phyloP scores from a whole-genome alignment of 2,329 filamentous ascomycete species.

The Zopfia rhizophila region DNA sequence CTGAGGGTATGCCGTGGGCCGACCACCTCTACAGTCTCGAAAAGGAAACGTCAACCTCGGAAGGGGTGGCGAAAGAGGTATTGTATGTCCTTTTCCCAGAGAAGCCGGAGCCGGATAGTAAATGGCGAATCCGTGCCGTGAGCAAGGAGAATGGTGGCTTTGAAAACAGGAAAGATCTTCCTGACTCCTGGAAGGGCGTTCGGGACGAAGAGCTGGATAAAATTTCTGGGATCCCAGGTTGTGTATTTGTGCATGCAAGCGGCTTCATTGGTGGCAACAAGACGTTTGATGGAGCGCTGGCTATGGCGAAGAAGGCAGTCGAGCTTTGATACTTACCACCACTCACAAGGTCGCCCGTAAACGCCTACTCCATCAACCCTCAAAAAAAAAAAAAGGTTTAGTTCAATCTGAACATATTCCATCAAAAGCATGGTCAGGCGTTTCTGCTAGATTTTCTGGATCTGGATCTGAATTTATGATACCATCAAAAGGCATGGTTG shows the following conservation, averaged over 20 bases:
- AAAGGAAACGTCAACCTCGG: conserved; percentile 58
- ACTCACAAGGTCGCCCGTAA: too few species aligned
- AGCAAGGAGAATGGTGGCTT: conserved; percentile 86
- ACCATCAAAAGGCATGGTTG: too few species aligned
- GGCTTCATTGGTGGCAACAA: conserved; percentile 97
- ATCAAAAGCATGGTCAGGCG: too few species aligned
- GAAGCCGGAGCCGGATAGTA: conserved; percentile 75
- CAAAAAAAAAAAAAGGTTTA: too few species aligned
- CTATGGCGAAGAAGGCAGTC: conserved; percentile 84
- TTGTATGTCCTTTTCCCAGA: conserved; percentile 94
- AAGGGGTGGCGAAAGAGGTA: conserved; percentile 65
- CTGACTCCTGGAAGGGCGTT: conserved; percentile 90
- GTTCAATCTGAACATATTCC: too few species aligned
- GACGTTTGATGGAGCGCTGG: conserved; percentile 86
- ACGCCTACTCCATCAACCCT: too few species aligned
- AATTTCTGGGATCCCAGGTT: conserved; percentile 74
- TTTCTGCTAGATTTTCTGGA: too few species aligned
- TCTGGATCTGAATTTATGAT: too few species aligned
- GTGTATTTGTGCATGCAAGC: conserved; percentile 92
- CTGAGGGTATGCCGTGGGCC: conserved; percentile 88
- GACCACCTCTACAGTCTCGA: conserved; percentile 94
- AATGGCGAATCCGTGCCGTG: conserved; percentile 96
- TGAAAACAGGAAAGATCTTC: conserved; percentile 88
- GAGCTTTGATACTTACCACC: too few species aligned
- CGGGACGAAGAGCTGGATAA: conserved; percentile 85